Evolutionary conservation across 345 rosid species (phyloP).

Genomic region (Aurinia saxatilis): DNA sequence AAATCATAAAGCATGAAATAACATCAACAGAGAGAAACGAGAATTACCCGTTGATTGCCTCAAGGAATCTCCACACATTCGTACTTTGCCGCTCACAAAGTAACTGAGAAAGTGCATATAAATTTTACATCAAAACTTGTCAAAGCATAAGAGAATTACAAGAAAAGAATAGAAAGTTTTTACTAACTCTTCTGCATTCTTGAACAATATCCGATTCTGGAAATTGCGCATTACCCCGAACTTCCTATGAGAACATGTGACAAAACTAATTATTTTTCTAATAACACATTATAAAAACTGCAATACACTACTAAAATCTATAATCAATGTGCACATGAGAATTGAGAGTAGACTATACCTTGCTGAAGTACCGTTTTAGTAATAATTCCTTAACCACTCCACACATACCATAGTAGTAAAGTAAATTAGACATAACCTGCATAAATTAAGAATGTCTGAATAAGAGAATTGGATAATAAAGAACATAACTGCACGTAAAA

Average conservation of each 20-base stretch:
- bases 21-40: not conserved
- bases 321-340: not conserved
- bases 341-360: slow-evolving; percentile 48
- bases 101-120: slow-evolving; percentile 37
- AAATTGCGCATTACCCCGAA: slow-evolving; percentile 67
- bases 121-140: slow-evolving; percentile 4
- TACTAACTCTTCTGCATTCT: slow-evolving; percentile 77
- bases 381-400: slow-evolving; percentile 83
- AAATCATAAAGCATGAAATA: not conserved
- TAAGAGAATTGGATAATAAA: slow-evolving; percentile 5
- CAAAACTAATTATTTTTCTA: slow-evolving; percentile 20
- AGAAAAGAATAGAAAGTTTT: not conserved
- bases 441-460: not conserved
- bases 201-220: slow-evolving; percentile 76
- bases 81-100: slow-evolving; percentile 77
- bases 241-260: slow-evolving; percentile 51
- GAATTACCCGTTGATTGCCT: slow-evolving; percentile 75
- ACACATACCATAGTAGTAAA: slow-evolving; percentile 93
- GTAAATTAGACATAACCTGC: slow-evolving; percentile 80
- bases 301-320: slow-evolving; percentile 7
- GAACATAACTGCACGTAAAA: not conserved
- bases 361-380: slow-evolving; percentile 83
- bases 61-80: slow-evolving; percentile 77
- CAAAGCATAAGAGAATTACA: not conserved
- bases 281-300: not conserved